Conservation (phyloP, 2,329 filamentous ascomycete species). For the Teratosphaeria destructans region DNA sequence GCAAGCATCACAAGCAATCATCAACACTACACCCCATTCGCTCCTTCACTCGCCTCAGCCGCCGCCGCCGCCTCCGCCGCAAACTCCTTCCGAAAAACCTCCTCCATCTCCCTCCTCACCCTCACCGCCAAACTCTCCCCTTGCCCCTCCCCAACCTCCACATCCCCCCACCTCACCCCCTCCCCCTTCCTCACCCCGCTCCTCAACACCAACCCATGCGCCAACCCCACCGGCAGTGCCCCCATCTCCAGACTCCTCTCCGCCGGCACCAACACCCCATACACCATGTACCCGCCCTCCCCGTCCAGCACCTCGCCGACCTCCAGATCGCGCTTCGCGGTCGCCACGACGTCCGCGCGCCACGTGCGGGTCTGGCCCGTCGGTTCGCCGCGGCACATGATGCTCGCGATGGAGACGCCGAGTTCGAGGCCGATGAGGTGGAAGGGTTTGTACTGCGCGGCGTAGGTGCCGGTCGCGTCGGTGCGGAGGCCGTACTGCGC, state of each 20-base stretch:
- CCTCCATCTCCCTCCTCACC: constrained; percentile 36
- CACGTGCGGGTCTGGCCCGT: constrained; percentile 36
- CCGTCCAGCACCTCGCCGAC: constrained; percentile 36
- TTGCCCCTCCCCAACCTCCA: constrained; percentile 33
- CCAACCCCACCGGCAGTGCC: constrained; percentile 35
- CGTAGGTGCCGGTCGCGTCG: constrained; percentile 32
- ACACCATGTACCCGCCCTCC: constrained; percentile 38
- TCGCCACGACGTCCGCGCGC: constrained; percentile 37
- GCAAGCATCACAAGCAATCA: no score
- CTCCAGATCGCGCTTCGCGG: constrained; percentile 36
- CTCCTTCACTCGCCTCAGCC: neutral
- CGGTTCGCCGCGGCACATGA: constrained; percentile 38
- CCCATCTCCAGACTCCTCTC: constrained; percentile 31
- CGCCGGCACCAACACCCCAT: constrained; percentile 35
- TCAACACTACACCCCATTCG: neutral
- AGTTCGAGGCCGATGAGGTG: constrained; percentile 40
- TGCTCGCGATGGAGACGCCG: constrained; percentile 34
- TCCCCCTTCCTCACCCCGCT: constrained; percentile 32
- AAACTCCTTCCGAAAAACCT: constrained; percentile 21
- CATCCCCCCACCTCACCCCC: constrained; percentile 34
- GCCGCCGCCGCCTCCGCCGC: neutral
- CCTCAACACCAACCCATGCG: constrained; percentile 34
- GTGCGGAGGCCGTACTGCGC: constrained; percentile 37
- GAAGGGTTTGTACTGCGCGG: constrained; percentile 38
- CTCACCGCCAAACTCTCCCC: constrained; percentile 28